Conservation (phyloP, 2,329 filamentous ascomycete species). For the Talaromyces albobiverticillius region DNA sequence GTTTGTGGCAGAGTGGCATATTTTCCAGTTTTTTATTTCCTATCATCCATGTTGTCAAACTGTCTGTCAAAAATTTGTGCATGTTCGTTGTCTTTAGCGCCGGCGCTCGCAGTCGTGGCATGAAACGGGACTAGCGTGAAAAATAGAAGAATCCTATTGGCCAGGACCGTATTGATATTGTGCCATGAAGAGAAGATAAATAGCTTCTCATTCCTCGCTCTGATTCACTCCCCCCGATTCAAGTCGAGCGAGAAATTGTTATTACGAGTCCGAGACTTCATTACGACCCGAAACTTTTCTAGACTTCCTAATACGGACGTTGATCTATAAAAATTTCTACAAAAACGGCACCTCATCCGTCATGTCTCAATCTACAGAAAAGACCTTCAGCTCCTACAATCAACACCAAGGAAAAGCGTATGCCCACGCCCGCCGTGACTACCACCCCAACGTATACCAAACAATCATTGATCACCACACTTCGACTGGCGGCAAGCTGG, state of each 20-base stretch:
- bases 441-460: slow-evolving; percentile 47
- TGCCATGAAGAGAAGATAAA: too few relatives aligned
- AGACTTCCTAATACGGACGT: not conserved
- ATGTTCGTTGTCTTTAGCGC: too few relatives aligned
- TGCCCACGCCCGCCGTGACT: slow-evolving; percentile 48
- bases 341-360: not conserved
- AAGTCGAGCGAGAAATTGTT: too few relatives aligned
- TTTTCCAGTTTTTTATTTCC: too few relatives aligned
- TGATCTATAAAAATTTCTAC: too few relatives aligned
- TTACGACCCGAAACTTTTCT: not conserved
- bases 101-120: not conserved
- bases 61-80: too few relatives aligned
- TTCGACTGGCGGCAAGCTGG: slow-evolving; percentile 44
- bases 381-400: slow-evolving; percentile 21
- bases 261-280: too few relatives aligned
- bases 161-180: too few relatives aligned
- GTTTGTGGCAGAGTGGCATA: not conserved
- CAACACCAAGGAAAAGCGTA: slow-evolving; percentile 25
- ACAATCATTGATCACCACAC: slow-evolving; percentile 47
- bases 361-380: slow-evolving; percentile 19
- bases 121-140: not conserved
- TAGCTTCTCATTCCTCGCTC: too few relatives aligned
- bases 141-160: too few relatives aligned
- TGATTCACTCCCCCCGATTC: too few relatives aligned
- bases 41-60: too few relatives aligned